A percentile compares a stretch with the other conserved stretches of the same genome.
phyloP scores from a whole-genome alignment of 2,329 filamentous ascomycete genomes.

The Ascochyta koolunga region DNA sequence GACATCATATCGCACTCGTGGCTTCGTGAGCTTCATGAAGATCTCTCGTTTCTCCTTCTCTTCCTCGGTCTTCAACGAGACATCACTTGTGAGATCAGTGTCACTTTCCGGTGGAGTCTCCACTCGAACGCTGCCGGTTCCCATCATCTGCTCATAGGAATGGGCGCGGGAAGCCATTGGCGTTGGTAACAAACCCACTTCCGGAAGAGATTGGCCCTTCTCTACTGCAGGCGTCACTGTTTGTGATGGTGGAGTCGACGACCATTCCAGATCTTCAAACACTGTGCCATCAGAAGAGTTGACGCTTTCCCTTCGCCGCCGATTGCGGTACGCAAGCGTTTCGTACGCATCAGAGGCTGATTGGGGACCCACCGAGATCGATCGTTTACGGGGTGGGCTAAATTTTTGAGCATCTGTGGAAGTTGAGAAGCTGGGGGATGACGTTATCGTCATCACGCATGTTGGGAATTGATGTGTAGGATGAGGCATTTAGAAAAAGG shows the following conservation, averaged over 20 bases:
- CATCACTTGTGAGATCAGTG: constrained; percentile 40
- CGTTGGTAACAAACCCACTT: constrained; percentile 56
- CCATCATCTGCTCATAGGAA: constrained; percentile 77
- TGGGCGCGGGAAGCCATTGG: constrained; percentile 57
- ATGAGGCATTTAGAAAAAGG: constrained; percentile 89
- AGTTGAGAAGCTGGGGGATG: constrained; percentile 89
- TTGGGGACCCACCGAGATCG: constrained; percentile 90
- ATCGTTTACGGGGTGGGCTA: constrained; percentile 82
- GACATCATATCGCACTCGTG: constrained; percentile 94
- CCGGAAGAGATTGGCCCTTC: constrained; percentile 43
- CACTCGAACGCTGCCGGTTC: constrained; percentile 60
- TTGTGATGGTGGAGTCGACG: constrained; percentile 20
- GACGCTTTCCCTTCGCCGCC: constrained; percentile 66
- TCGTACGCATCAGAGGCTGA: constrained; percentile 97
- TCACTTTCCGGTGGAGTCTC: constrained; percentile 39
- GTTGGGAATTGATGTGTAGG: constrained; percentile 84
- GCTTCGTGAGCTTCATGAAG: constrained; percentile 82
- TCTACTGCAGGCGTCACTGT: constrained; percentile 39
- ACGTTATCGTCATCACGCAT: constrained; percentile 82
- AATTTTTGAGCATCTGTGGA: constrained; percentile 78
- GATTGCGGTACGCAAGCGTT: constrained; percentile 87
- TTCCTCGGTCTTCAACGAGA: constrained; percentile 32
- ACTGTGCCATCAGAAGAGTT: constrained; percentile 48
- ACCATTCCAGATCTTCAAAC: constrained; percentile 35
- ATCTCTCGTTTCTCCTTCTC: constrained; percentile 64